A percentile compares a stretch with the other conserved stretches of the same genome.
Evolutionary conservation across 148 eudicot genomes (phyloP).

Genomic region (Camellia japonica): DNA sequence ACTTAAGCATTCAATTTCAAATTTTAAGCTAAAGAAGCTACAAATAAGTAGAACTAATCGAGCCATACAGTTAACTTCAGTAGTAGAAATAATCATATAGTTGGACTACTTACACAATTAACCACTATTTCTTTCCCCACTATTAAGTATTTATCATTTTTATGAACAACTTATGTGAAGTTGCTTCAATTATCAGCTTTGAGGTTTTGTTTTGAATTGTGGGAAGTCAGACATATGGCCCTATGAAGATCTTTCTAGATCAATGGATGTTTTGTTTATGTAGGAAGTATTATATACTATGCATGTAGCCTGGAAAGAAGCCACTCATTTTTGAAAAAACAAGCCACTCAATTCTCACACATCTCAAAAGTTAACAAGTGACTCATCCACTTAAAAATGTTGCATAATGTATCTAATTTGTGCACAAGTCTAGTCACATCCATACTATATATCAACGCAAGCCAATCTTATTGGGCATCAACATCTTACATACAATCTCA

Average conservation of each 20-base stretch:
- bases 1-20: no score
- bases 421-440: neutral
- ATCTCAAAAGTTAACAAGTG: neutral
- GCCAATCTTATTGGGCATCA: neutral
- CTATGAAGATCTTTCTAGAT: no score
- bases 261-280: no score
- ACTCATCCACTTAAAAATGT: neutral
- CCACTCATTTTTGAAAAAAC: neutral
- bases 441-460: neutral
- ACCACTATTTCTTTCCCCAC: neutral
- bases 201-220: no score
- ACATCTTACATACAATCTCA: neutral
- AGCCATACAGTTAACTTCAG: no score
- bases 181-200: neutral
- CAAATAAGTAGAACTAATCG: no score
- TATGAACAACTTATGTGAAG: neutral
- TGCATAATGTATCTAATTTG: neutral
- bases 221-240: no score
- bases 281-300: no score
- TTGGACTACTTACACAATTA: neutral
- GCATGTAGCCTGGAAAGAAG: neutral
- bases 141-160: neutral
- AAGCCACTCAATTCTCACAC: slow-evolving; percentile 1
- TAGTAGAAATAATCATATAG: neutral
- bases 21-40: no score